phyloP scores from a whole-genome alignment of 495 filamentous ascomycete species.

The Aspergillus hancockii region DNA sequence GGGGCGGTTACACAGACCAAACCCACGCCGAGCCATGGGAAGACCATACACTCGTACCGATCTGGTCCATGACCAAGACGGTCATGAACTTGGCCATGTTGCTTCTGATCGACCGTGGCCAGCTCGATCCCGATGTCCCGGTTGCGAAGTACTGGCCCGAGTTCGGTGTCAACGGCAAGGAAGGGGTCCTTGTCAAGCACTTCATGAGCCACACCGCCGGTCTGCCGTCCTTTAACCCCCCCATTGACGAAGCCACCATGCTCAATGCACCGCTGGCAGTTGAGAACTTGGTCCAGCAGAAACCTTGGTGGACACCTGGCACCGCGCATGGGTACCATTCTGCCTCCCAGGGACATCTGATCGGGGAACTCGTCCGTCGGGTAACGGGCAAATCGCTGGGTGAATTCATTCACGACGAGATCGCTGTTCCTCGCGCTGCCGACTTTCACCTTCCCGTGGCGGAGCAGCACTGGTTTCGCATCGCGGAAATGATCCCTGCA shows the following conservation, averaged over 20 bases:
- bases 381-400: conserved; percentile 37
- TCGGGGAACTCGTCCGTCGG: conserved; percentile 41
- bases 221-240: conserved; percentile 36
- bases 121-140: conserved; percentile 36
- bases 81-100: conserved; percentile 39
- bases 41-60: conserved; percentile 38
- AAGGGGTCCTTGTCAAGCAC: conserved; percentile 41
- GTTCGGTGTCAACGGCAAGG: conserved; percentile 43
- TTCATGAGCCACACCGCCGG: conserved; percentile 42
- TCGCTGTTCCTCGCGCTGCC: conserved; percentile 37
- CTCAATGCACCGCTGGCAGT: conserved; percentile 30
- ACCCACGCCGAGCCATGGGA: conserved; percentile 34
- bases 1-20: conserved; percentile 42
- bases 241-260: conserved; percentile 28
- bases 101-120: conserved; percentile 42
- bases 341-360: conserved; percentile 37
- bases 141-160: conserved; percentile 50
- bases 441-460: conserved; percentile 41
- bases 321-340: conserved; percentile 42
- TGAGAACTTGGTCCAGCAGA: conserved; percentile 35
- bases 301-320: conserved; percentile 48
- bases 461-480: conserved; percentile 33
- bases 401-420: conserved; percentile 43
- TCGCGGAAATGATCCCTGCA: conserved; percentile 28
- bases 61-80: conserved; percentile 46